phyloP scores from a whole-genome alignment of 345 rosid species.

The Gossypium herbaceum region DNA sequence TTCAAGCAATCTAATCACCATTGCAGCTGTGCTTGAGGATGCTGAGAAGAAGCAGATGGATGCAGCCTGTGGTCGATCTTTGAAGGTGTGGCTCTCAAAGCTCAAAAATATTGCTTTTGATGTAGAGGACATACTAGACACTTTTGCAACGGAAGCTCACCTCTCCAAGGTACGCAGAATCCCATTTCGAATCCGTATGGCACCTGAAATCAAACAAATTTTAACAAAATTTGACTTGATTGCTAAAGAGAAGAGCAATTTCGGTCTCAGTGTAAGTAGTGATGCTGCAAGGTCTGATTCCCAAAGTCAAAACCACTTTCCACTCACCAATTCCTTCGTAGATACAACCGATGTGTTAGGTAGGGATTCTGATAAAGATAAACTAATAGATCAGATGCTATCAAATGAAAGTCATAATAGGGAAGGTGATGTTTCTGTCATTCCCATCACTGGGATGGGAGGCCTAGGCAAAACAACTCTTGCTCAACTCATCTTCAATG shows the following conservation, averaged over 20 bases:
- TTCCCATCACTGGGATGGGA: constrained; percentile 17
- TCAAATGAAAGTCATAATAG: background rate
- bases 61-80: background rate
- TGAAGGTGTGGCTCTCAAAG: background rate
- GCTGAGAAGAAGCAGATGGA: constrained; percentile 3
- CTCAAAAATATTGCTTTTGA: background rate
- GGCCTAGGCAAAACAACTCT: constrained; percentile 27
- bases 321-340: background rate
- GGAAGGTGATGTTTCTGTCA: background rate
- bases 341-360: constrained; percentile 3
- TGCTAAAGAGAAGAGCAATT: background rate
- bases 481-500: constrained; percentile 9
- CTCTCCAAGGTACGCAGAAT: background rate
- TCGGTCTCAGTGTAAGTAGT: background rate
- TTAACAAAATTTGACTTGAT: background rate
- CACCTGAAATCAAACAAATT: background rate
- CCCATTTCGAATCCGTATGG: background rate
- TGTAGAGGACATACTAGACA: background rate
- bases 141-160: background rate
- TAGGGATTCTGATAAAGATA: constrained; percentile 11
- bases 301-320: background rate
- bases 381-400: constrained; percentile 4
- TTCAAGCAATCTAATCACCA: background rate
- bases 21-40: background rate
- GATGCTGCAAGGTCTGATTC: background rate